Evolutionary conservation across 805 yeast species (phyloP), one percentile per base, ranked within the genome.

Genomic region (Cyberlindnera amylophila): DNA sequence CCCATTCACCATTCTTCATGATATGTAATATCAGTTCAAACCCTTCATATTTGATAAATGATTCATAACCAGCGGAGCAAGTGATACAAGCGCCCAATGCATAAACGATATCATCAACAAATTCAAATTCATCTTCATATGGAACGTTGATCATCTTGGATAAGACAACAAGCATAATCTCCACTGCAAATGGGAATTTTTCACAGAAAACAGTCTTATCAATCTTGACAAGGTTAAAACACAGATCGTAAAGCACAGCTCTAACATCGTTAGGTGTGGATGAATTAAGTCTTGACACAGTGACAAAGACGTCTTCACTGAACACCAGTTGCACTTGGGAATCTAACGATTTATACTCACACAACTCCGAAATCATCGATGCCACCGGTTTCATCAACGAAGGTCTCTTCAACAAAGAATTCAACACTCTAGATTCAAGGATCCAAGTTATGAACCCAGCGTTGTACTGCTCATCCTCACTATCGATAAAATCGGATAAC

Each of bases 11-110:
- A 12, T 38, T 38, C 27, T 35, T 45, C 32, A 50, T 23, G 6
- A 53, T 21, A 8, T 45, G 18, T 10, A 41, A 23, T 1, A 50
- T 23, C 23, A 53, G 34, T 16, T 52, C 53, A 32, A 53, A 37
- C 7, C 58, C 59, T 37, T 53, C 55, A 34, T 49, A 37, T 14
- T 40, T 39, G 8, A 42, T 15, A 15, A 55, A 47, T 2, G 44
- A 23, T 2, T 47, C 41, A 19, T 41, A 41, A 2, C 56, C 57
- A 2, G 29, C 18, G 4, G 18, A 12, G 1, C 26, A 14, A 1
- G 47, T 38, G 4, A 54, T 6, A 6, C 45, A 36, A 10, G 43
- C 34, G 1, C 41, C 40, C n/a, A 47, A n/a, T 4, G 48, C 31
- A 27, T 54, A 54, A 18, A 50, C 32, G 11, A 44, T 40, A 17